A percentile compares a stretch with the other conserved stretches of the same genome.
Evolutionary conservation across 352 stramenopile genomes (phyloP).

Genomic region (Pythium rhizo-oryzae): DNA sequence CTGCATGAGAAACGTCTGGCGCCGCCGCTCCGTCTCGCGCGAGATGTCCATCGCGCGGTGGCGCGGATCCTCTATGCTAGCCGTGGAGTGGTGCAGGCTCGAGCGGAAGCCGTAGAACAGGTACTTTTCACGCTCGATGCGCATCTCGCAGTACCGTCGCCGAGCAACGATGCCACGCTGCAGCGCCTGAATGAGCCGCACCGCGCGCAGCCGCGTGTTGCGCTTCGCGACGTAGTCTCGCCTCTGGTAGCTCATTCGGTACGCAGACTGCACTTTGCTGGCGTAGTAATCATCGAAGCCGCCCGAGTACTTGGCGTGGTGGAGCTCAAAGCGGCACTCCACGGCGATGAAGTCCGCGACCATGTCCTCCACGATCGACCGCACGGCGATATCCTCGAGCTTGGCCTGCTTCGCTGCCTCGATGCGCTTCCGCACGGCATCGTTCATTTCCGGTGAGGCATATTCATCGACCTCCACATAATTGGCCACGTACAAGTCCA

Average conservation of each 20-base stretch:
- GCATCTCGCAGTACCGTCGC: slow-evolving; percentile 54
- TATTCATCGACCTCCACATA: slow-evolving; percentile 33
- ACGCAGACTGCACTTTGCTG: slow-evolving; percentile 71
- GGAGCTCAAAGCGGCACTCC: slow-evolving; percentile 59
- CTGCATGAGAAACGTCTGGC: slow-evolving; percentile 72
- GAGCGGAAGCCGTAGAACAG: slow-evolving; percentile 72
- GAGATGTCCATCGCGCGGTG: slow-evolving; percentile 40
- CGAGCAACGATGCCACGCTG: slow-evolving; percentile 67
- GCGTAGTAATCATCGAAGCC: slow-evolving; percentile 68
- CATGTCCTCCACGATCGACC: slow-evolving; percentile 64
- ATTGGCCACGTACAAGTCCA: slow-evolving; percentile 40
- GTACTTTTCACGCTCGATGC: slow-evolving; percentile 59
- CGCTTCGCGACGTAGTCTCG: slow-evolving; percentile 50
- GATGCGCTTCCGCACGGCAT: slow-evolving; percentile 32
- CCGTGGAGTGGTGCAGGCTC: slow-evolving; percentile 48
- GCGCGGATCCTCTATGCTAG: slow-evolving; percentile 46
- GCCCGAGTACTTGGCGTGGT: slow-evolving; percentile 58
- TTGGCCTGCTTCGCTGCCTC: slow-evolving; percentile 42
- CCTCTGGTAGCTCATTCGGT: slow-evolving; percentile 71
- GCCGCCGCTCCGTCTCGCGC: slow-evolving; percentile 41
- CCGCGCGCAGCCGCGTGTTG: slow-evolving; percentile 51
- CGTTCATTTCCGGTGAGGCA: slow-evolving; percentile 25
- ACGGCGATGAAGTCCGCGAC: slow-evolving; percentile 50
- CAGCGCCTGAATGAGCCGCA: slow-evolving; percentile 63
- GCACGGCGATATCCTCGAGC: slow-evolving; percentile 50